Percentiles rank a stretch among this genome's conserved stretches.
These are phyloP conservation scores for Blastobotrys robertii DNA, from an alignment of 805 yeast genomes.

Conservation along the genomic window DNA sequence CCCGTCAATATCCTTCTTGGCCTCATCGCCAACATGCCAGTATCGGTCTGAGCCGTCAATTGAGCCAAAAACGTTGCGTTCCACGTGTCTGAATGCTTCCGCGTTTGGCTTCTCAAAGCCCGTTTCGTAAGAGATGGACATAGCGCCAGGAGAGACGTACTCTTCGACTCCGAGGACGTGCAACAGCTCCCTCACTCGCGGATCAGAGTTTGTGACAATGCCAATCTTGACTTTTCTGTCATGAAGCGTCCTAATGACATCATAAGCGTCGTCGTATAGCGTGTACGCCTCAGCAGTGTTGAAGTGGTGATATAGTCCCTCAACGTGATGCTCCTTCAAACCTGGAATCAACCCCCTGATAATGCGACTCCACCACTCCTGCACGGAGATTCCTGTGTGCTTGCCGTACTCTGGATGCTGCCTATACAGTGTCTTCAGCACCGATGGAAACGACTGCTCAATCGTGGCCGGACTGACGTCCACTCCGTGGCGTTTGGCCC, in stretches of 20 bases:
- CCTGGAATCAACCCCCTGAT: slow-evolving; percentile 4
- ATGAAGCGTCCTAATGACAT: slow-evolving; percentile 2
- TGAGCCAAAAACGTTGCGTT: neutral
- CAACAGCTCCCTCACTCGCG: slow-evolving; percentile 11
- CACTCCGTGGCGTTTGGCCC: slow-evolving; percentile 9
- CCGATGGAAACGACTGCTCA: slow-evolving; percentile 8
- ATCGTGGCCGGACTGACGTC: slow-evolving; percentile 3
- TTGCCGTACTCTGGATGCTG: slow-evolving; percentile 16
- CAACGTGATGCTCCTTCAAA: neutral
- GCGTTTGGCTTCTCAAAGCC: slow-evolving; percentile 15
- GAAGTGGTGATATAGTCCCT: slow-evolving; percentile 14
- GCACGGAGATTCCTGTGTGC: slow-evolving; percentile 3
- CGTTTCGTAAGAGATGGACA: slow-evolving; percentile 14
- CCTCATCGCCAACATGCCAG: slow-evolving; percentile 20
- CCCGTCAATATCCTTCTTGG: slow-evolving; percentile 12
- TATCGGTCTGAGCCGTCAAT: neutral
- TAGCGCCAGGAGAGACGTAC: neutral
- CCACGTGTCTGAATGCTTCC: slow-evolving; percentile 10
- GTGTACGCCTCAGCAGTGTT: slow-evolving; percentile 9
- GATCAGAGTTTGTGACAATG: slow-evolving; percentile 16
- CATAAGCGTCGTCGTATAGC: slow-evolving; percentile 11
- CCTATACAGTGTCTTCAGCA: slow-evolving; percentile 7
- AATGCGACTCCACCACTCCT: slow-evolving; percentile 14
- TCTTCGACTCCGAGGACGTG: slow-evolving; percentile 7
- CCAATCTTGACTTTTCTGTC: slow-evolving; percentile 6